Conservation (phyloP, 2,329 filamentous ascomycete genomes). For the Mollisia scopiformis region DNA sequence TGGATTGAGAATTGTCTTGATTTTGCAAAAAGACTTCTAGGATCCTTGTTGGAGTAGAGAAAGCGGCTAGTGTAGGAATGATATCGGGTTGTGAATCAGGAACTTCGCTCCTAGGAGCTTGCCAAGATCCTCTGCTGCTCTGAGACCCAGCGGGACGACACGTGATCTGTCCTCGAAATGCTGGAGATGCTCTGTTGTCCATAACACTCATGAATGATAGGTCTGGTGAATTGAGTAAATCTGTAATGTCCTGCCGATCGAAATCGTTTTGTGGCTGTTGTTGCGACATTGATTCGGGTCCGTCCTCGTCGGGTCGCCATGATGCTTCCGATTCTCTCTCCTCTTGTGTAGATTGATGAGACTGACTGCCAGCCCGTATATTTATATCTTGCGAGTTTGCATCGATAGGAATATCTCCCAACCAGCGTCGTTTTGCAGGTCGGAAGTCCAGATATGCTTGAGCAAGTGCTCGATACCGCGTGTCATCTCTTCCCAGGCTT, state of each 20-base stretch:
- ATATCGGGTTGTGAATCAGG: constrained; percentile 56
- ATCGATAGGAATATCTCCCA: constrained; percentile 23
- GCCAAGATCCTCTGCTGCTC: constrained; percentile 39
- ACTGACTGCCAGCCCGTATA: constrained; percentile 44
- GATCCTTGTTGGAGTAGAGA: constrained; percentile 53
- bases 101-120: constrained; percentile 52
- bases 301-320: constrained; percentile 24
- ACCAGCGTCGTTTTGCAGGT: constrained; percentile 16
- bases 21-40: constrained; percentile 52
- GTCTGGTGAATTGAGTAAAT: constrained; percentile 20
- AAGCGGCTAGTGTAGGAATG: constrained; percentile 34
- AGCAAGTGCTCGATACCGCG: constrained; percentile 35
- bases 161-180: constrained; percentile 21
- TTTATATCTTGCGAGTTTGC: constrained; percentile 42
- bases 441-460: constrained; percentile 35
- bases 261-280: background rate
- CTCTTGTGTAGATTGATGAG: constrained; percentile 21
- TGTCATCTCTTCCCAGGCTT: constrained; percentile 36
- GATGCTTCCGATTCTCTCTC: constrained; percentile 29
- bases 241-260: background rate
- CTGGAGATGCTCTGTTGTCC: constrained; percentile 34
- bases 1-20: constrained; percentile 30
- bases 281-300: constrained; percentile 7
- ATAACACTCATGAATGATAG: constrained; percentile 34
- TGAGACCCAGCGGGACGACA: background rate